phyloP scores from a whole-genome alignment of 2,329 filamentous ascomycete genomes.

The Hypoxylon sp. region DNA sequence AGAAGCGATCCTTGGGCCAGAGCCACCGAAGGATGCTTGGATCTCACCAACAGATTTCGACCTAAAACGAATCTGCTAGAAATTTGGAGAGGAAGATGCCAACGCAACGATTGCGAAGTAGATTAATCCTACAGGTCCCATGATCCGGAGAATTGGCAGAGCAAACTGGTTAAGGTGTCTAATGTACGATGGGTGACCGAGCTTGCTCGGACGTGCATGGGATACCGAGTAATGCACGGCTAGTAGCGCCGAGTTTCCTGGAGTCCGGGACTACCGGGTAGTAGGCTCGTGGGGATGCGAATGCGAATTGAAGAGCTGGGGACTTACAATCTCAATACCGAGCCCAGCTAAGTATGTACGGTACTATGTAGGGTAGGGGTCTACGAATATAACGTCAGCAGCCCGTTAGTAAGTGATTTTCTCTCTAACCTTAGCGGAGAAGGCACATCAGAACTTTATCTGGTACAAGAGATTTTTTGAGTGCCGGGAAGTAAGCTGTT shows the following conservation, averaged over 20 bases:
- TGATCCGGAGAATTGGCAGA: background rate
- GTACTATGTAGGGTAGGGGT: background rate
- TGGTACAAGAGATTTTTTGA: slow-evolving; percentile 8
- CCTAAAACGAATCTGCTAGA: slow-evolving; percentile 8
- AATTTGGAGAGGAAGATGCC: background rate
- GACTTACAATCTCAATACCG: slow-evolving; percentile 12
- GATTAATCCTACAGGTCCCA: background rate
- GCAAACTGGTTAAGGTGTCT: background rate
- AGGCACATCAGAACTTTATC: slow-evolving; percentile 40
- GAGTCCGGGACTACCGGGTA: slow-evolving; percentile 15
- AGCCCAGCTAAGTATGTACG: background rate
- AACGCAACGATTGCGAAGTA: background rate
- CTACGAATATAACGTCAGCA: slow-evolving; percentile 35
- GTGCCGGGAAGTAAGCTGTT: slow-evolving; percentile 20
- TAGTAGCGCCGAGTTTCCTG: slow-evolving; percentile 4
- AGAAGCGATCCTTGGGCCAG: background rate
- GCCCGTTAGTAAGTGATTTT: background rate
- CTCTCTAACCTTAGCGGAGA: background rate
- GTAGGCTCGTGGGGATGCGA: background rate
- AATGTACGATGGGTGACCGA: background rate
- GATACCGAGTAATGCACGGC: slow-evolving; percentile 6
- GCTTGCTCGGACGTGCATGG: background rate
- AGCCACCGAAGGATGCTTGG: slow-evolving; percentile 4
- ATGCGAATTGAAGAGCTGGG: background rate
- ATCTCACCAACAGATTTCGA: slow-evolving; percentile 5